phyloP scores from a whole-genome alignment of 805 yeast genomes.

The Wickerhamiella qilinensis region DNA sequence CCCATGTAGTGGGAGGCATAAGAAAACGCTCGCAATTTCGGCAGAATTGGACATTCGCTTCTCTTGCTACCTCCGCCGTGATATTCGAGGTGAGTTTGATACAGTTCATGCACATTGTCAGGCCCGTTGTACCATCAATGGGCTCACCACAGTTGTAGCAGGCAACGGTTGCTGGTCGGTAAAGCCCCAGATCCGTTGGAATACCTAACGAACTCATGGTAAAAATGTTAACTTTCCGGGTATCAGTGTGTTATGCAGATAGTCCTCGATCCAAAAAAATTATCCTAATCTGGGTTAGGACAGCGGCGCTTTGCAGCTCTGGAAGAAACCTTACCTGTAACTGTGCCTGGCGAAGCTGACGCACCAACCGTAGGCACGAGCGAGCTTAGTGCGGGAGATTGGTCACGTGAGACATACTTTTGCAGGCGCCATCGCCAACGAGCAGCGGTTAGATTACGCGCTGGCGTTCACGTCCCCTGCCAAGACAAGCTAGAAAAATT shows the following conservation, averaged over 20 bases:
- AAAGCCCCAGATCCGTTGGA: constrained; percentile 7
- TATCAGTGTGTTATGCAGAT: too few species aligned
- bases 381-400: too few species aligned
- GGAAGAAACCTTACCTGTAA: background rate
- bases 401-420: too few species aligned
- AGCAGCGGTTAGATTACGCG: too few species aligned
- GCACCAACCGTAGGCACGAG: too few species aligned
- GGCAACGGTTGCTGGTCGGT: constrained; percentile 57
- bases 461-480: too few species aligned
- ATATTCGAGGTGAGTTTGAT: constrained; percentile 85
- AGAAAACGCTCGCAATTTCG: constrained; percentile 92
- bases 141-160: constrained; percentile 99
- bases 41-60: constrained; percentile 72
- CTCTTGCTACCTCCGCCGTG: constrained; percentile 88
- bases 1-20: constrained; percentile 93
- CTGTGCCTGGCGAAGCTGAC: too few species aligned
- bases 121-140: constrained; percentile 82
- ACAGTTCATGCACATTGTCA: constrained; percentile 96
- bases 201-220: background rate
- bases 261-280: background rate
- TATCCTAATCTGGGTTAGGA: background rate
- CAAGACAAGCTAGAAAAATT: too few species aligned
- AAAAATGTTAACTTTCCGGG: too few species aligned
- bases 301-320: background rate
- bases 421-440: too few species aligned